Base-by-base conservation (phyloP, 768 basidiomycete genomes). In the Mrakia hoshinonis region DNA sequence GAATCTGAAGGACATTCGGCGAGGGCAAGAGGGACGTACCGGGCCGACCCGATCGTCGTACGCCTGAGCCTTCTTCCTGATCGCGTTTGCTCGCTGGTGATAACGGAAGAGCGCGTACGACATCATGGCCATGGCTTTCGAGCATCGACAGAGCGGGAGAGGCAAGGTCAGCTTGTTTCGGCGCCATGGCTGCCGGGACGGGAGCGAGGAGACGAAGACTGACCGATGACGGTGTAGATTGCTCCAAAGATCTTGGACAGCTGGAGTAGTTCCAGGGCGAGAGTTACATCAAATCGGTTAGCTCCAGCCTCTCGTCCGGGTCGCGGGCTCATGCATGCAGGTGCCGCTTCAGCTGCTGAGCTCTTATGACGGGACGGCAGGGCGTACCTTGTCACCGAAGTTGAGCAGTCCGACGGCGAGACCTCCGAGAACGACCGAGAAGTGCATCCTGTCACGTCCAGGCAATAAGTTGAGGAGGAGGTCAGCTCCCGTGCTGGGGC, bases 41-140 rank as follows among this genome's bases (percentile, higher is more conserved):
- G 94, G 94, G 39, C 94, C 95, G 64, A 96, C 79, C 68, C 96
- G 85, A 80, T 99, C 96, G 76, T 99, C 96, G 79, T 98, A 98
- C 9, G 95, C 94, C 70, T 90, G 85, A 12, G 93, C 92, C 60
- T 95, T 91, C 46, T 86, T 83, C 63, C 94, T 87, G 77, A 99
- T 99, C 31, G 92, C 90, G 34, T 87, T 85, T 9, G 95, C 96
- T 74, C 96, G 86, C 91, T 93, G 95, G 78, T 98, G 95, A 79
- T 93, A 99, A 51, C 92, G 92, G 75, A 89, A 89, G 18, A 99
- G 81, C 2, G 96, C 95, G 79, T 99, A 99, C 12, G 91, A 78
- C 96, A 99, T 98, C 72, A 98, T 92, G 26, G 86, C 91, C 87
- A 98, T 90, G 47, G 95, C 95, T 95, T 76, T 4, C 67, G 36